phyloP scores from a whole-genome alignment of 331 rosid species.

The Quercus phellos region DNA sequence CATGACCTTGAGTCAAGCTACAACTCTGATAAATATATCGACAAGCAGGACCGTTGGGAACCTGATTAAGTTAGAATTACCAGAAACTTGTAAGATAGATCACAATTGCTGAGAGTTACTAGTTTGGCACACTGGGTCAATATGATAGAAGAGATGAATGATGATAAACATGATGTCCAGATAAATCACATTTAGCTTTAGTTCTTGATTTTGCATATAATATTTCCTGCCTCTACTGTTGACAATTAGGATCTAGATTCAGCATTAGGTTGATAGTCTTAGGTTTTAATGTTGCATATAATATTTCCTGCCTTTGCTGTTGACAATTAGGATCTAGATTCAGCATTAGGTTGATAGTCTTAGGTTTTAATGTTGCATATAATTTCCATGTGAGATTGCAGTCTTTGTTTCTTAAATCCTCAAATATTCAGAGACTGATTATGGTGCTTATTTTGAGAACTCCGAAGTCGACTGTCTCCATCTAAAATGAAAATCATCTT shows the following conservation, averaged over 20 bases:
- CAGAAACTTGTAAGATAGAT: too few relatives aligned
- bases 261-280: too few relatives aligned
- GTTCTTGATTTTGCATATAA: too few relatives aligned
- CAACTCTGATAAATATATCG: background rate
- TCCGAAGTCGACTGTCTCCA: background rate
- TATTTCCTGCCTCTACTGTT: too few relatives aligned
- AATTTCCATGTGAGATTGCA: background rate
- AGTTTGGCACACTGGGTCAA: too few relatives aligned
- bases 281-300: background rate
- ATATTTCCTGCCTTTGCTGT: background rate
- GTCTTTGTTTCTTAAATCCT: background rate
- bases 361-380: background rate
- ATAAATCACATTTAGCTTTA: too few relatives aligned
- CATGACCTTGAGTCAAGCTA: background rate
- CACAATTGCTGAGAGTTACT: too few relatives aligned
- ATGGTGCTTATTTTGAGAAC: background rate
- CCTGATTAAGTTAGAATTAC: slow-evolving; percentile 6
- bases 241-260: too few relatives aligned
- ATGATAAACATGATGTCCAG: too few relatives aligned
- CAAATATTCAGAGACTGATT: background rate
- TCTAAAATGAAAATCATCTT: background rate
- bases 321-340: too few relatives aligned
- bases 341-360: too few relatives aligned
- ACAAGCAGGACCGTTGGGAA: slow-evolving; percentile 21
- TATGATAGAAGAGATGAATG: too few relatives aligned